Evolutionary conservation across 2,329 filamentous ascomycete genomes (phyloP).

Genomic region (Xylaria sp.): DNA sequence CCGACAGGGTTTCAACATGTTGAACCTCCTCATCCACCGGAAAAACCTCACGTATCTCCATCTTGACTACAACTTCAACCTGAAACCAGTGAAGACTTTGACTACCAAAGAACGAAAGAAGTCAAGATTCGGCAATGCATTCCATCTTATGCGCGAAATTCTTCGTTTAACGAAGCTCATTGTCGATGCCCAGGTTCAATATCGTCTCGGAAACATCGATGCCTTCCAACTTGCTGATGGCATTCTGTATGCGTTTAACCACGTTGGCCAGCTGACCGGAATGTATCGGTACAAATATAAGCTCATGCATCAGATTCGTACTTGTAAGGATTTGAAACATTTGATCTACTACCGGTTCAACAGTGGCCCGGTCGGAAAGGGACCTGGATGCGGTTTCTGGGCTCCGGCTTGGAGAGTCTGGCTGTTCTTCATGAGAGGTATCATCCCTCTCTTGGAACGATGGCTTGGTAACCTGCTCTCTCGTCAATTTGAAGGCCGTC

Average conservation of each 20-base stretch:
- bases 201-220: slow-evolving; percentile 94
- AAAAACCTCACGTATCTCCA: slow-evolving; percentile 98
- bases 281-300: slow-evolving; percentile 99
- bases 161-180: slow-evolving; percentile 93
- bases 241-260: slow-evolving; percentile 99
- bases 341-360: slow-evolving; percentile 99
- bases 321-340: slow-evolving; percentile 98
- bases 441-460: slow-evolving; percentile 90
- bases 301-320: slow-evolving; percentile 98
- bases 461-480: slow-evolving; percentile 97
- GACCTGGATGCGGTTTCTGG: slow-evolving; percentile 98
- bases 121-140: slow-evolving; percentile 97
- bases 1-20: slow-evolving; percentile 97
- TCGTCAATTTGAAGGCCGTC: slow-evolving; percentile 94
- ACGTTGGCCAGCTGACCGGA: slow-evolving; percentile 94
- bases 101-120: slow-evolving; percentile 99
- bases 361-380: slow-evolving; percentile 91
- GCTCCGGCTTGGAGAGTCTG: slow-evolving; percentile 97
- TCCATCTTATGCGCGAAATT: slow-evolving; percentile 98
- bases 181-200: slow-evolving; percentile 97
- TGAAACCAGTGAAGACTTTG: slow-evolving; percentile 97
- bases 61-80: slow-evolving; percentile 98
- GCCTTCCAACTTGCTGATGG: slow-evolving; percentile 97
- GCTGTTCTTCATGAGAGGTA: slow-evolving; percentile 98
- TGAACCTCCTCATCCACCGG: slow-evolving; percentile 93